Evolutionary conservation across 2,329 filamentous ascomycete species (phyloP), one percentile per base, ranked within the genome.

Genomic region (Scleromitrula shiraiana): DNA sequence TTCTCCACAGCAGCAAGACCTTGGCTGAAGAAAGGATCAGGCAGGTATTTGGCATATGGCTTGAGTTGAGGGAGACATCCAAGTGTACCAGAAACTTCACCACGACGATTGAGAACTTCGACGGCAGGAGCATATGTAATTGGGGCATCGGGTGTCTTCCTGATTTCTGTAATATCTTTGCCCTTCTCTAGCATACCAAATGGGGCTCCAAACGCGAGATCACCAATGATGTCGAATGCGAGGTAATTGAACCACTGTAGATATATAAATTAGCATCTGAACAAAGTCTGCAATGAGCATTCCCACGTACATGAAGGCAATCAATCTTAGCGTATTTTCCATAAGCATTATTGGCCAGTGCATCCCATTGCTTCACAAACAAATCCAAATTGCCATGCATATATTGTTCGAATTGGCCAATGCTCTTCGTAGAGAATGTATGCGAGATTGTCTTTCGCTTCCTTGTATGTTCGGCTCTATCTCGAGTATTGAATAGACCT

Each of bases 401-500:
- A 66, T 91, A 95, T 41, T 89, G 86, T 70, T 95, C 89, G 62
- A 95, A 94, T 63, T 95, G 82, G 50, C 75, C 74, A 45, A 95
- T 76, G 6, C 80, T 86, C 68, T 91, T 93, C 51, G 83, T 75
- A 10, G 82, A 86, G 68, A 95, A 95, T 23, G 87, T 93, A 65
- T 95, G 88, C 1, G 86, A 82, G 41, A 95, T 80, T 2, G 87
- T 82, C 75, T 95, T 95, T 60, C 89, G 80, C 75, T 95, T 95
- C 54, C 89, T 80, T 0, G 83, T 83, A 66, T 95, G 89, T 61
- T 95, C 87, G 0, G 72, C 71, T 38, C 90, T 78, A 67, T 90
- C 80, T 22, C 90, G 76, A 0, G 89, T 95, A 66, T 93, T 95
- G 78, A 95, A 95, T 10, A 95, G 73, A 15, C 88, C 88, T 14